Evolutionary conservation across 805 yeast species (phyloP), one percentile per base, ranked within the genome.

Genomic region (Geotrichum ghanense): DNA sequence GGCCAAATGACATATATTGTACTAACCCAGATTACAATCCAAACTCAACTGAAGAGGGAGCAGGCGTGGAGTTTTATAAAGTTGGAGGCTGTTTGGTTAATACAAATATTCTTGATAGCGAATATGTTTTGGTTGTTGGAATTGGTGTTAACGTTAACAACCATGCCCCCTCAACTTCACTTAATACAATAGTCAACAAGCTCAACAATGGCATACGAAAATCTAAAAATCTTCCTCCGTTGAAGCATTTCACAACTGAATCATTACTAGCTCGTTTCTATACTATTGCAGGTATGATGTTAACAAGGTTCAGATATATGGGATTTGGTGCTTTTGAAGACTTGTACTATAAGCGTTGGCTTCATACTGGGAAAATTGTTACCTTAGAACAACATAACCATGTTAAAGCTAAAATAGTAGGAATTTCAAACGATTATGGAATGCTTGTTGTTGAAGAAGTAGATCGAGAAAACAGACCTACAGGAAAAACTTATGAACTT

Each of bases 1-100:
- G 99, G 99, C 99, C 99, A 1, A 92, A 92, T 61, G 99, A 92
- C 62, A 67, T 92, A 12, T 92, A 86, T 59, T 78, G 82, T 3
- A 60, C 78, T 55, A 78, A 76, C 47, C 94, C 95, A 0, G 37
- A 31, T 12, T 31, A 31, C 37, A 53, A 59, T 17, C 59, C 59
- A 2, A 35, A 41, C 19, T 49, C 51, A 31, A 44, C 40, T 26
- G 52, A 53, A 3, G 49, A 48, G 3, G 53, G 59, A 50, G 60
- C 23, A 48, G 54, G 19, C 56, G 55, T 2, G 42, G 50, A 56
- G 17, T 83, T 77, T 61, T 76, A 77, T 17, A 90, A 90, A 59
- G 74, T 89, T 6, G 79, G 89, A 2, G 98, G 98, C 1, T 74
- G 89, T 14, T 62, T 90, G 42, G 87, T 89, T 31, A 89, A 86